Percentiles rank a stretch among this genome's conserved stretches.
Conservation (phyloP, 164 flowering plant species). For the Annona squamosa region DNA sequence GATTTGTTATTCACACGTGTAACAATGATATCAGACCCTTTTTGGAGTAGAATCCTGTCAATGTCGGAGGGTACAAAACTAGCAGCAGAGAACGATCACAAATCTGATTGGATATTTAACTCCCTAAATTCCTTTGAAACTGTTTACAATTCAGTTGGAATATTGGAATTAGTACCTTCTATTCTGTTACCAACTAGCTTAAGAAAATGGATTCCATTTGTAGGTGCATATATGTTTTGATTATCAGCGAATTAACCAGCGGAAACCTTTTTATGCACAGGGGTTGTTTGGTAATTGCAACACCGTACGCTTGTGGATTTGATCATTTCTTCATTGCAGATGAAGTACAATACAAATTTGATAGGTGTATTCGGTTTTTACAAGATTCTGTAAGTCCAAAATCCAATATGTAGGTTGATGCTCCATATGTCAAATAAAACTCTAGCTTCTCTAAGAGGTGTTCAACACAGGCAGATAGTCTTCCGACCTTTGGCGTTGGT, state of each 20-base stretch:
- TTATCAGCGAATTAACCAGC: no score
- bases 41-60: neutral
- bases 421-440: neutral
- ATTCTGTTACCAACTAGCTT: neutral
- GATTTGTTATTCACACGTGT: no score
- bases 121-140: neutral
- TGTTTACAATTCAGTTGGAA: neutral
- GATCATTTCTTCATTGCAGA: slow-evolving; percentile 93
- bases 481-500: slow-evolving; percentile 87
- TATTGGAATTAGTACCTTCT: neutral
- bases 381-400: slow-evolving; percentile 52
- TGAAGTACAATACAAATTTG: slow-evolving; percentile 92
- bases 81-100: neutral
- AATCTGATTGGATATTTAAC: neutral
- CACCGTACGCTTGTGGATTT: slow-evolving; percentile 94
- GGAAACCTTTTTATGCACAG: slow-evolving; percentile 27
- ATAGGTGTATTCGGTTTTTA: slow-evolving; percentile 66
- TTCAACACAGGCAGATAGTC: slow-evolving; percentile 43
- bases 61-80: neutral
- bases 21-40: no score
- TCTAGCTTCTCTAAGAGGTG: slow-evolving; percentile 1
- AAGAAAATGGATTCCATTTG: neutral
- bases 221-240: no score
- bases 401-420: neutral
- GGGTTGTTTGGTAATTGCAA: slow-evolving; percentile 82